Conservation (phyloP, 192 early-diverging fungal species). For the Martensiomyces pterosporus region DNA sequence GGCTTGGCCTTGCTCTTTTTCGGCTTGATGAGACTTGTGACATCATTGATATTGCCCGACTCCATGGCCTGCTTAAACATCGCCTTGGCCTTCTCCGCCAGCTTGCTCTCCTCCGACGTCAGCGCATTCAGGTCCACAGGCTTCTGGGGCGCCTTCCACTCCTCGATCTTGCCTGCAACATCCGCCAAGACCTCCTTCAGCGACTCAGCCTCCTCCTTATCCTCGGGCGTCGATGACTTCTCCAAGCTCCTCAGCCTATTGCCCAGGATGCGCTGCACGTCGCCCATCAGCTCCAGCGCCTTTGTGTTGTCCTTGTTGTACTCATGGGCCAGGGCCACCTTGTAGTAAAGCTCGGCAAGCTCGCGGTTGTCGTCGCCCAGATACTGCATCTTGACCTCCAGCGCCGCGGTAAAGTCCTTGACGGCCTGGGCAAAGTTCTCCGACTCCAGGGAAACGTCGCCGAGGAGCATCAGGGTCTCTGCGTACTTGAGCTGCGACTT, state of each 20-base stretch:
- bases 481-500: constrained; percentile 66
- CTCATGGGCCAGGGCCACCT: constrained; percentile 48
- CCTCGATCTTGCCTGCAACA: constrained; percentile 38
- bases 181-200: constrained; percentile 42
- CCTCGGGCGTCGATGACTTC: constrained; percentile 8
- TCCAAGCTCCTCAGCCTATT: constrained; percentile 15
- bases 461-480: constrained; percentile 57
- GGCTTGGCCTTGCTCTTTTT: constrained; percentile 13
- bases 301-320: constrained; percentile 36
- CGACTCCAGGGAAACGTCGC: constrained; percentile 85
- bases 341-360: constrained; percentile 51
- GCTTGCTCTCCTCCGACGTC: constrained; percentile 16
- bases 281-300: constrained; percentile 42
- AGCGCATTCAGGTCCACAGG: constrained; percentile 16
- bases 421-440: constrained; percentile 57
- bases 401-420: constrained; percentile 38
- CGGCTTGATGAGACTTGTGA: constrained; percentile 25
- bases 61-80: constrained; percentile 43
- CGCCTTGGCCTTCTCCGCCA: constrained; percentile 43
- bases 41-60: constrained; percentile 39
- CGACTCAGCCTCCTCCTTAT: constrained; percentile 14
- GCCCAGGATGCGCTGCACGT: constrained; percentile 41
- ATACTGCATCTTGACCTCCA: constrained; percentile 30
- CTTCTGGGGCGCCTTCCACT: constrained; percentile 41
- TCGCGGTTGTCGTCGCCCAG: constrained; percentile 41